These are phyloP conservation scores for Coemansia sp. DNA, from an alignment of 192 early-diverging fungal genomes.

Conservation along the genomic window DNA sequence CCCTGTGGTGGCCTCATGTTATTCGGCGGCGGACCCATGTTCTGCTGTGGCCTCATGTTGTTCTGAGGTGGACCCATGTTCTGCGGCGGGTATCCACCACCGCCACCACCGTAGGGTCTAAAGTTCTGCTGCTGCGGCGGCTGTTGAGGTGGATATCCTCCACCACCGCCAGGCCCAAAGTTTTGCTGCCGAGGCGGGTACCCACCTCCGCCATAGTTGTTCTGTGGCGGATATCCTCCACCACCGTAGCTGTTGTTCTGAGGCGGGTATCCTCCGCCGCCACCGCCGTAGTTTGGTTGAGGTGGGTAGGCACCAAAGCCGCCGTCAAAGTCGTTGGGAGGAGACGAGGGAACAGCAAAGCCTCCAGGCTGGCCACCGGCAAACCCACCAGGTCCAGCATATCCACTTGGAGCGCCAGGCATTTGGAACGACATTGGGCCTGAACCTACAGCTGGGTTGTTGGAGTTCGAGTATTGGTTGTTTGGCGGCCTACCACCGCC, in stretches of 20 bases:
- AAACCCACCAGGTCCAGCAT: conserved; percentile 20
- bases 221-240: conserved; percentile 16
- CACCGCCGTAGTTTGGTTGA: background rate
- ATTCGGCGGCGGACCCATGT: conserved; percentile 1
- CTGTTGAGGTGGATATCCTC: background rate
- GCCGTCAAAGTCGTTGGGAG: conserved; percentile 10
- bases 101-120: background rate
- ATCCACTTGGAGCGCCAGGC: conserved; percentile 25
- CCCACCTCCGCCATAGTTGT: conserved; percentile 8
- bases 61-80: conserved; percentile 12
- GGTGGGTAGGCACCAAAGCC: conserved; percentile 8
- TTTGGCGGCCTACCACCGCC: conserved; percentile 14
- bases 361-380: conserved; percentile 21
- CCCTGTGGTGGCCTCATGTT: background rate
- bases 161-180: conserved; percentile 6
- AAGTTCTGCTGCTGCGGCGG: background rate
- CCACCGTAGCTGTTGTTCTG: background rate
- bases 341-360: conserved; percentile 13
- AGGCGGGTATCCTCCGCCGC: conserved; percentile 21
- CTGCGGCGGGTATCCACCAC: background rate
- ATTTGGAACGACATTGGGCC: conserved; percentile 25
- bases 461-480: conserved; percentile 9
- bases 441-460: conserved; percentile 41
- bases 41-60: conserved; percentile 4
- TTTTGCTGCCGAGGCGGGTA: background rate